Base-by-base conservation (phyloP, 768 basidiomycete genomes). In the Hemileccinum rubropunctum region DNA sequence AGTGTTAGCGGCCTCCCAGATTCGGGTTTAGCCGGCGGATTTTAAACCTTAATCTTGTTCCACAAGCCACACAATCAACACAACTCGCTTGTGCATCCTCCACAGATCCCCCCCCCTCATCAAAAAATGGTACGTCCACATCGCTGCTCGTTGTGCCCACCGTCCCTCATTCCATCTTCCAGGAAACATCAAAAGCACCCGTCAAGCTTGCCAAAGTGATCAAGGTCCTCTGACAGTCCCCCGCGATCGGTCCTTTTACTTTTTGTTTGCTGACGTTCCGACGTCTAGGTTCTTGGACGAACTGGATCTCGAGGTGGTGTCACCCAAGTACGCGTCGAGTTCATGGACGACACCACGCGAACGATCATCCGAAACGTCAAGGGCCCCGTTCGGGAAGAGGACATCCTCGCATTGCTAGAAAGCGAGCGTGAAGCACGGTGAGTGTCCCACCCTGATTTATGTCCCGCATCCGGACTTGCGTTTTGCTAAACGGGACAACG, bases 221-320 rank as follows among this genome's bases (percentile, higher is more conserved):
- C 78, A 95, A 94, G 90, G 94, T 95, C 28, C n/a, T 30, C 28
- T 30, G 28, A 30, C 28, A 12, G 28, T 30, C 8, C 28, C 7
- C 28, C 23, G 23, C 23, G 23, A 23, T 23, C 23, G 23, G 3
- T 23, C n/a, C 23, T 23, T 23, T 23, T 23, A 23, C 23, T 30
- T 30, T 9, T 30, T 9, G 28, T 30, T 30, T 12, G n/a, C 36
- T 45, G 12, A 50, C 41, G 3, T 9, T 6, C 38, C 6, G 10
- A 17, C 23, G 8, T 26, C n/a, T n/a, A 97, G 93, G 92, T 98
- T 71, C 86, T 98, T 65, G 97, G 97, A 66, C 86, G 97, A 65
- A 99, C 97, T 68, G 95, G 95, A 55, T 98, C 95, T 63, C 91
- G 95, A 70, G 95, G 95, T 76, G 95, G 95, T 77, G 94, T 98